Percentiles rank a stretch among this genome's conserved stretches.
phyloP scores from a whole-genome alignment of 805 yeast genomes.

The Wickerhamomyces alni region DNA sequence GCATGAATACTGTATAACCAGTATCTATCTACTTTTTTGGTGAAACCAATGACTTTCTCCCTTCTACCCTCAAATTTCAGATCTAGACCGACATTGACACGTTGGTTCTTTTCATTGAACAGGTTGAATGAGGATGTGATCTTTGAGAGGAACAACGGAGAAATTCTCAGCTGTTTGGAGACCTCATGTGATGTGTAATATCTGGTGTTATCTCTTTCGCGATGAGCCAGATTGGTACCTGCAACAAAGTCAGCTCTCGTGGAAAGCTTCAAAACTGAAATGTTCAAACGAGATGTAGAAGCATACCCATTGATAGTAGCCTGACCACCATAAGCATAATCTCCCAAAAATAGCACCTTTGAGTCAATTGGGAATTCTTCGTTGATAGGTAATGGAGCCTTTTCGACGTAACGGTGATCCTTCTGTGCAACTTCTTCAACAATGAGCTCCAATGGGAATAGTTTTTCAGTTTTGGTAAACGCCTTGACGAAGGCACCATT shows the following conservation, averaged over 20 bases:
- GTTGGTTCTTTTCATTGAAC: slow-evolving; percentile 43
- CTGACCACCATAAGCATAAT: slow-evolving; percentile 80
- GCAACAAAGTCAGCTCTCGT: slow-evolving; percentile 51
- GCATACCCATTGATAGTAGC: slow-evolving; percentile 61
- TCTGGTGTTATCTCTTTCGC: slow-evolving; percentile 48
- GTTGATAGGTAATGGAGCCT: slow-evolving; percentile 69
- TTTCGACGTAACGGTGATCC: slow-evolving; percentile 69
- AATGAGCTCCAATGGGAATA: slow-evolving; percentile 72
- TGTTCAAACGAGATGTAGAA: slow-evolving; percentile 36
- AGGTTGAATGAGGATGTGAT: slow-evolving; percentile 71
- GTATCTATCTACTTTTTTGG: slow-evolving; percentile 53
- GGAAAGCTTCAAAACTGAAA: slow-evolving; percentile 47
- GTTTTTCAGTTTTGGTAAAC: slow-evolving; percentile 44
- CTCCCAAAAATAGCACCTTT: slow-evolving; percentile 75
- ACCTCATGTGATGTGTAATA: slow-evolving; percentile 66
- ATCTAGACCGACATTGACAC: slow-evolving; percentile 71
- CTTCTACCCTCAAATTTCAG: slow-evolving; percentile 77
- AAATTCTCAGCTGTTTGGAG: slow-evolving; percentile 48
- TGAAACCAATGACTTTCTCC: slow-evolving; percentile 82
- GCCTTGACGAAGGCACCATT: slow-evolving; percentile 79
- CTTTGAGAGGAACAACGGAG: slow-evolving; percentile 64
- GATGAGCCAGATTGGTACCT: slow-evolving; percentile 54
- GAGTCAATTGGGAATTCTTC: slow-evolving; percentile 76
- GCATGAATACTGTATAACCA: slow-evolving; percentile 88
- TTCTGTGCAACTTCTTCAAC: slow-evolving; percentile 68